Conservation (phyloP, 2,329 filamentous ascomycete species). For the Botrytis hyacinthi region DNA sequence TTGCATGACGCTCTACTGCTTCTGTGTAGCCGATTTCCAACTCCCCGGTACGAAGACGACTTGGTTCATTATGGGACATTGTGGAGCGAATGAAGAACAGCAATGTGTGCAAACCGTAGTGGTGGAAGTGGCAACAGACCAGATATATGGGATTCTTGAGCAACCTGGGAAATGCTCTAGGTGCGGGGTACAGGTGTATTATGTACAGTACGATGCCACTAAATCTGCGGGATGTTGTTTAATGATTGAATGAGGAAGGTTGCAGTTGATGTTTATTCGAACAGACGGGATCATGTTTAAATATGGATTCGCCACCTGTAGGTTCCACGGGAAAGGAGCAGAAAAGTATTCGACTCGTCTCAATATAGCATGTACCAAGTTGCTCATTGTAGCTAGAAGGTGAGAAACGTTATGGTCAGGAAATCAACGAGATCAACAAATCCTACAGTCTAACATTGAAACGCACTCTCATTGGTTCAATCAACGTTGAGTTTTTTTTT, state of each 20-base stretch:
- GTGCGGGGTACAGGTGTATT: conserved; percentile 8
- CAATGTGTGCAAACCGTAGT: not conserved
- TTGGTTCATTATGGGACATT: conserved; percentile 24
- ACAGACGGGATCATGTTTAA: not conserved
- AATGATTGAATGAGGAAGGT: conserved; percentile 9
- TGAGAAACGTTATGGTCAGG: not conserved
- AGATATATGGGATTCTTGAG: conserved; percentile 1
- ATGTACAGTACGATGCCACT: not conserved
- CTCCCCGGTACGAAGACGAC: conserved; percentile 32
- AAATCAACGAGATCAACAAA: not conserved
- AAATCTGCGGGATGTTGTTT: not conserved
- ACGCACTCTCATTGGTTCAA: conserved; percentile 4
- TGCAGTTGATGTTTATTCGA: not conserved
- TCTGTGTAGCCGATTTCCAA: conserved; percentile 54
- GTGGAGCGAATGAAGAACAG: not conserved
- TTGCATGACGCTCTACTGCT: conserved; percentile 50
- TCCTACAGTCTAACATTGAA: not conserved
- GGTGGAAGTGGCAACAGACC: not conserved
- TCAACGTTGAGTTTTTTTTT: not conserved
- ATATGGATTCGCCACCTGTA: not conserved
- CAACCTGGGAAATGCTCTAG: not conserved
- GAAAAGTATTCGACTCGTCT: not conserved
- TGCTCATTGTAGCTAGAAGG: conserved; percentile 5
- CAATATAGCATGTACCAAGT: not conserved
- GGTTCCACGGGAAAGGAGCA: not conserved